Conservation (phyloP, 148 eudicot species). For the Simmondsia chinensis region DNA sequence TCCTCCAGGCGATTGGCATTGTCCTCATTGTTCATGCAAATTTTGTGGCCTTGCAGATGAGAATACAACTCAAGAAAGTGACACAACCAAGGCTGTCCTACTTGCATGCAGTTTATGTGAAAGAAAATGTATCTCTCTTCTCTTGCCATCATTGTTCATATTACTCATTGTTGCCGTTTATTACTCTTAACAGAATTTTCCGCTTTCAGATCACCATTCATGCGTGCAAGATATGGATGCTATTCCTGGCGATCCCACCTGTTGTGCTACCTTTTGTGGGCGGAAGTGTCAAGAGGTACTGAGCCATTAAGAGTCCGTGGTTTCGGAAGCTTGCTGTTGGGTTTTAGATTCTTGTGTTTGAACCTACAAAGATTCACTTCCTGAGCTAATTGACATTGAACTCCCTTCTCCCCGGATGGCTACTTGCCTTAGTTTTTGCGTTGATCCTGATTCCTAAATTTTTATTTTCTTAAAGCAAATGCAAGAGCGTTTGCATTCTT, state of each 20-base stretch:
- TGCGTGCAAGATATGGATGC: slow-evolving; percentile 47
- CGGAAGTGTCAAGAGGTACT: slow-evolving; percentile 77
- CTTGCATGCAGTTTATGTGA: slow-evolving; percentile 60
- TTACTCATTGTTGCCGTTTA: too few species aligned
- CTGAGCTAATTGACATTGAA: too few species aligned
- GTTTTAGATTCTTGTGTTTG: too few species aligned
- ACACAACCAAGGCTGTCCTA: slow-evolving; percentile 20
- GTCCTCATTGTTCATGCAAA: slow-evolving; percentile 89
- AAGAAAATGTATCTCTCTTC: slow-evolving; percentile 59
- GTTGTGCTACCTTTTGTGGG: slow-evolving; percentile 52
- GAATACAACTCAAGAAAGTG: slow-evolving; percentile 21
- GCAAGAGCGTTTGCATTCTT: too few species aligned
- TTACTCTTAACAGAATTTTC: slow-evolving; percentile 8
- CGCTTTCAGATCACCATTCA: slow-evolving; percentile 52
- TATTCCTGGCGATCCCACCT: slow-evolving; percentile 19
- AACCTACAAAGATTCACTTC: too few species aligned
- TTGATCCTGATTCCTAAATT: too few species aligned
- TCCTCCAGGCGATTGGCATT: slow-evolving; percentile 96
- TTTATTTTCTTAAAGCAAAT: too few species aligned
- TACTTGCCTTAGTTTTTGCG: too few species aligned
- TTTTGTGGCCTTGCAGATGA: slow-evolving; percentile 52
- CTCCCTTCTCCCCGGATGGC: too few species aligned
- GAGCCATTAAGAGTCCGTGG: neutral
- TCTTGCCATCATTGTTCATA: neutral
- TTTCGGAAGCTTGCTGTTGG: neutral